Conservation (phyloP, 179 eudicot species). For the Nepenthes alata region DNA sequence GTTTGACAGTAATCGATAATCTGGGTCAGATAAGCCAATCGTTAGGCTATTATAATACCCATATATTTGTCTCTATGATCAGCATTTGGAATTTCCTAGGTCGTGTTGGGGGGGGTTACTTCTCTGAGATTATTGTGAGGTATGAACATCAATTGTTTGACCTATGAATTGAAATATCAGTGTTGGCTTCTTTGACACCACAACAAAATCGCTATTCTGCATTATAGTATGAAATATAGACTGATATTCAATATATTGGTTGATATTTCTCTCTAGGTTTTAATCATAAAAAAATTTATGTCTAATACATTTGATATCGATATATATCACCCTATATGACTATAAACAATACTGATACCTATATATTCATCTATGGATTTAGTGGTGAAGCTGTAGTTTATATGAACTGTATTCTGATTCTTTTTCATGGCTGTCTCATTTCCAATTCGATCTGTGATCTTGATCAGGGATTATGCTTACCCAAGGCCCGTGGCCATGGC, state of each 20-base stretch:
- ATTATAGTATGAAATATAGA: too few species aligned
- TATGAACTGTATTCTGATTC: neutral
- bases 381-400: neutral
- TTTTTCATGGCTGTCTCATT: neutral
- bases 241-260: too few species aligned
- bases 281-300: too few species aligned
- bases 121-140: constrained; percentile 46
- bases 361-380: too few species aligned
- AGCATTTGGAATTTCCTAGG: constrained; percentile 61
- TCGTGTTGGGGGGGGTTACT: constrained; percentile 51
- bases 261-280: too few species aligned
- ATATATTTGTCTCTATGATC: constrained; percentile 48
- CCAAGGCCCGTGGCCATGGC: constrained; percentile 57
- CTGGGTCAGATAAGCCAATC: constrained; percentile 58
- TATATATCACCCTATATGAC: too few species aligned
- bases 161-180: too few species aligned
- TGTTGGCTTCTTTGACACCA: too few species aligned
- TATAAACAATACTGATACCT: too few species aligned
- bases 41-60: constrained; percentile 37
- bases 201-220: too few species aligned
- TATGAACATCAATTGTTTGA: constrained; percentile 6
- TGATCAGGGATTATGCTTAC: constrained; percentile 34
- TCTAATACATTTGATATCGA: too few species aligned
- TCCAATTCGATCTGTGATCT: neutral
- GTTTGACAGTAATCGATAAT: constrained; percentile 50